phyloP scores from a whole-genome alignment of 208 protist species.

The Leishmania major region DNA sequence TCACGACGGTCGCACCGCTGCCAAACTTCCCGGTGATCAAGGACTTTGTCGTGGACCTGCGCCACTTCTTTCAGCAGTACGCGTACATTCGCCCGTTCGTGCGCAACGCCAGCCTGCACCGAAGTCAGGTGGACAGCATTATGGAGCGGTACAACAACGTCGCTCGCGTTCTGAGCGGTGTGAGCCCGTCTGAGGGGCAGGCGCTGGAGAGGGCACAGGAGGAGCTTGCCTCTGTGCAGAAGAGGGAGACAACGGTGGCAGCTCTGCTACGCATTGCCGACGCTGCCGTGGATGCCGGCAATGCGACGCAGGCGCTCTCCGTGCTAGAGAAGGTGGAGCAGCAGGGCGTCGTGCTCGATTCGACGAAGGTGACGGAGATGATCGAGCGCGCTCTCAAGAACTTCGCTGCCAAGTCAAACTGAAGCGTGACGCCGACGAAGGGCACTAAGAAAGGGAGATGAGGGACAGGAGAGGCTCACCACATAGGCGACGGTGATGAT shows the following conservation, averaged over 20 bases:
- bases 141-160: constrained; percentile 79
- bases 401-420: constrained; percentile 35
- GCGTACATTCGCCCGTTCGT: constrained; percentile 90
- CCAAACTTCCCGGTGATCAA: constrained; percentile 93
- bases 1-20: constrained; percentile 86
- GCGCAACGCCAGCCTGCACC: constrained; percentile 85
- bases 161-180: constrained; percentile 59
- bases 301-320: constrained; percentile 60
- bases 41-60: constrained; percentile 91
- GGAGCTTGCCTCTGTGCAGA: constrained; percentile 10
- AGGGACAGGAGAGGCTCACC: background rate
- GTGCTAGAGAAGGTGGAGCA: constrained; percentile 60
- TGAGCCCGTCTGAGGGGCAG: constrained; percentile 44
- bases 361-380: constrained; percentile 50
- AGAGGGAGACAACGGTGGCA: constrained; percentile 31
- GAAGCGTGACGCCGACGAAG: background rate
- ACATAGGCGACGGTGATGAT: too few species aligned
- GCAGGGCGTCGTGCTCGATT: constrained; percentile 51
- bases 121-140: constrained; percentile 81
- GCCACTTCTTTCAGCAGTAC: constrained; percentile 93
- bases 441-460: too few species aligned
- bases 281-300: constrained; percentile 67
- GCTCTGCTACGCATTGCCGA: constrained; percentile 59
- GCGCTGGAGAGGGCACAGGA: constrained; percentile 25
- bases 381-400: constrained; percentile 74